A percentile compares a stretch with the other conserved stretches of the same genome.
phyloP scores from a whole-genome alignment of 345 rosid genomes.

The thale cress (Arabidopsis thaliana) region TAIR10.1 NC_003071.7:17334501-17335000 shows the following conservation, averaged over 20 bases:
- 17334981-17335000: conserved; percentile 70
- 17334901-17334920: conserved; percentile 83
- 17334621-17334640: conserved; percentile 68
- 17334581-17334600: conserved; percentile 56
- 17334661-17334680: conserved; percentile 74
- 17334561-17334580: conserved; percentile 47
- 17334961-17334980: conserved; percentile 71
- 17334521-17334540: conserved; percentile 53
- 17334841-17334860: conserved; percentile 67
- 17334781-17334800: conserved; percentile 66
- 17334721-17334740: conserved; percentile 81
- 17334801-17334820: conserved; percentile 50
- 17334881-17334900: conserved; percentile 59
- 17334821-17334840: conserved; percentile 51
- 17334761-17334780: conserved; percentile 64
- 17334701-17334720: conserved; percentile 64
- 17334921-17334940: conserved; percentile 86
- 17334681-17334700: conserved; percentile 63
- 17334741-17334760: conserved; percentile 77
- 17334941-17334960: conserved; percentile 79
- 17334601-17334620: conserved; percentile 69
- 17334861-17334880: conserved; percentile 52
- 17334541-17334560: conserved; percentile 53
- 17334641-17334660: conserved; percentile 67
- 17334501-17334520: conserved; percentile 69